Evolutionary conservation across 129 eudicot genomes (phyloP).

Genomic region (Saussurea involucrata): DNA sequence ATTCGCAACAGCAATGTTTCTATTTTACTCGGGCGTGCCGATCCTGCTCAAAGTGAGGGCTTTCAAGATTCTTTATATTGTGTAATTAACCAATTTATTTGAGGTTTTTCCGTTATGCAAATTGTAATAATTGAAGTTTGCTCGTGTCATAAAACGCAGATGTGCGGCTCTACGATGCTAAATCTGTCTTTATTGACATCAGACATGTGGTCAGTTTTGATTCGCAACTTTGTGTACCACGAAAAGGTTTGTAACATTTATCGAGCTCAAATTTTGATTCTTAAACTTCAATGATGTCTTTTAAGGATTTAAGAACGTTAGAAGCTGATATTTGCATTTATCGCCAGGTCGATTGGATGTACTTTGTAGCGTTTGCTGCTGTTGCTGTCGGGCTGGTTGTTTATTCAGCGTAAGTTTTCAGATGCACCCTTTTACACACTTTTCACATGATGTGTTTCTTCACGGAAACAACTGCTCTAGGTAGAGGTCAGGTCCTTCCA

Average conservation of each 20-base stretch:
- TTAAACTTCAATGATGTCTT: not conserved
- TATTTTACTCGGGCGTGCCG: constrained; percentile 86
- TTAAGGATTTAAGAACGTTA: not conserved
- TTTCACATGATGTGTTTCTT: no score
- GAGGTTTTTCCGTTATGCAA: not conserved
- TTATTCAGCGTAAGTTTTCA: constrained; percentile 59
- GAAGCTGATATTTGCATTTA: constrained; percentile 3
- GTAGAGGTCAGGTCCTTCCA: not conserved
- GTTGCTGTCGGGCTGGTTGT: constrained; percentile 73
- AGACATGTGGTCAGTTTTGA: constrained; percentile 94
- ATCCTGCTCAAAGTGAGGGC: constrained; percentile 63
- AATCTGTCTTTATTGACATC: constrained; percentile 83
- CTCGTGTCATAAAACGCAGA: constrained; percentile 43
- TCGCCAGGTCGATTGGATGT: constrained; percentile 90
- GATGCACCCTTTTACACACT: not conserved
- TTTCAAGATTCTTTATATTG: not conserved
- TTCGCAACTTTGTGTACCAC: constrained; percentile 79
- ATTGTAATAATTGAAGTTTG: not conserved
- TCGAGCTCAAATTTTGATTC: not conserved
- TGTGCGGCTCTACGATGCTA: constrained; percentile 79
- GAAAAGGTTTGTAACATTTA: constrained; percentile 58
- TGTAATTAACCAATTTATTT: not conserved
- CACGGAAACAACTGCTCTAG: not conserved
- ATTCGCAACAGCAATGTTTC: constrained; percentile 80
- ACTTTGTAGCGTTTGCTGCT: constrained; percentile 73